Evolutionary conservation across 352 stramenopile species (phyloP).

Genomic region (Lagenidium sp.): DNA sequence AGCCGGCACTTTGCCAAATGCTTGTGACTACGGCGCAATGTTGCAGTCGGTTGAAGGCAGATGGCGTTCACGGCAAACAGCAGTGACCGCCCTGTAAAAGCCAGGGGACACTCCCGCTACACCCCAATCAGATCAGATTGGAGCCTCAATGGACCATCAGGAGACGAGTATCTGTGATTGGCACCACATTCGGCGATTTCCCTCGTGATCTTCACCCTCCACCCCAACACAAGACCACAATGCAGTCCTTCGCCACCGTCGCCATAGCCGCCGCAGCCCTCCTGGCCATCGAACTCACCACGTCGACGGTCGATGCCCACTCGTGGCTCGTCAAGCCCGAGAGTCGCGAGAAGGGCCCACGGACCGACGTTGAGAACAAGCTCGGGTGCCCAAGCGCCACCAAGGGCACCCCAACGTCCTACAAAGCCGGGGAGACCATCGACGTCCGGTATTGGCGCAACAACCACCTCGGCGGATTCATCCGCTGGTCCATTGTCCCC

Average conservation of each 20-base stretch:
- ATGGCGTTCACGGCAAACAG: not conserved
- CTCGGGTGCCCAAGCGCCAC: conserved; percentile 25
- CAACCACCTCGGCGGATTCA: conserved; percentile 44
- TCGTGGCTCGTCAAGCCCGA: conserved; percentile 36
- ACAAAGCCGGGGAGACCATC: conserved; percentile 26
- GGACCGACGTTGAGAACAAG: conserved; percentile 20
- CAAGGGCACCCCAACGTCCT: conserved; percentile 17
- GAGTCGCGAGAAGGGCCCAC: conserved; percentile 20
- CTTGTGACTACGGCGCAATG: not conserved
- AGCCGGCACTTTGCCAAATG: not conserved
- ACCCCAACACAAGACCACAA: not conserved
- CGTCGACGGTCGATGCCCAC: conserved; percentile 16
- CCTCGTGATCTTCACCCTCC: not conserved
- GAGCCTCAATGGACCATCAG: not conserved
- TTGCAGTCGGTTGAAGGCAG: not conserved
- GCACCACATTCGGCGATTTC: not conserved
- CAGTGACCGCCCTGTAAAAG: not conserved
- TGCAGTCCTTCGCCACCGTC: not conserved
- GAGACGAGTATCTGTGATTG: not conserved
- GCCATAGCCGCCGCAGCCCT: not conserved
- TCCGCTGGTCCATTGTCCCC: conserved; percentile 32
- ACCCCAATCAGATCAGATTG: not conserved
- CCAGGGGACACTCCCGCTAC: not conserved
- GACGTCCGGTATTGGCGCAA: conserved; percentile 41
- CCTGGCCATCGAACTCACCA: not conserved